phyloP scores from a whole-genome alignment of 768 basidiomycete species.

The Galerina sulciceps region DNA sequence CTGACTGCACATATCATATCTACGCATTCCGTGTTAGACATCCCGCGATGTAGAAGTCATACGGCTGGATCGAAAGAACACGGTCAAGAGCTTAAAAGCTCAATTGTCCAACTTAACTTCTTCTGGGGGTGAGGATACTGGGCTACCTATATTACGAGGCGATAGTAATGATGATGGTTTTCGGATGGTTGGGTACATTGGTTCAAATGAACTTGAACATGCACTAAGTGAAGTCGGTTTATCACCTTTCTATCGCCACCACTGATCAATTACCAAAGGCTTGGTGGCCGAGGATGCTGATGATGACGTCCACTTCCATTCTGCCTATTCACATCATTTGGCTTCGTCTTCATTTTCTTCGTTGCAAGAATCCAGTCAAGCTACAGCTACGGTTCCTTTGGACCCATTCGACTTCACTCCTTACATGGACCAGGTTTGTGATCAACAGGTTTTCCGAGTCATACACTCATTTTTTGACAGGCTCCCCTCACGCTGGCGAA shows the following conservation, averaged over 20 bases:
- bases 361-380: constrained; percentile 44
- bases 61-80: constrained; percentile 72
- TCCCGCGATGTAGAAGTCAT: constrained; percentile 73
- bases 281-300: constrained; percentile 78
- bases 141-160: constrained; percentile 82
- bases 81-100: constrained; percentile 74
- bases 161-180: constrained; percentile 49
- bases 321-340: constrained; percentile 43
- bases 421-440: constrained; percentile 86
- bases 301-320: constrained; percentile 67
- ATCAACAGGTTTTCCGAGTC: background rate
- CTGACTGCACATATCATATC: background rate
- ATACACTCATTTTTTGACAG: constrained; percentile 36
- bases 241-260: constrained; percentile 7
- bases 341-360: constrained; percentile 67
- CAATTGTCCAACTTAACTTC: constrained; percentile 63
- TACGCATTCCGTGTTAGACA: constrained; percentile 46
- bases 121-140: constrained; percentile 73
- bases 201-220: constrained; percentile 92
- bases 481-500: constrained; percentile 86
- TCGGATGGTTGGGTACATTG: constrained; percentile 89
- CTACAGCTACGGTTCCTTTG: constrained; percentile 21
- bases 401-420: constrained; percentile 82
- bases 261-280: constrained; percentile 40
- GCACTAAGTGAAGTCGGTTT: constrained; percentile 67